phyloP scores from a whole-genome alignment of 2,329 filamentous ascomycete genomes.

The Fusarium sp. region DNA sequence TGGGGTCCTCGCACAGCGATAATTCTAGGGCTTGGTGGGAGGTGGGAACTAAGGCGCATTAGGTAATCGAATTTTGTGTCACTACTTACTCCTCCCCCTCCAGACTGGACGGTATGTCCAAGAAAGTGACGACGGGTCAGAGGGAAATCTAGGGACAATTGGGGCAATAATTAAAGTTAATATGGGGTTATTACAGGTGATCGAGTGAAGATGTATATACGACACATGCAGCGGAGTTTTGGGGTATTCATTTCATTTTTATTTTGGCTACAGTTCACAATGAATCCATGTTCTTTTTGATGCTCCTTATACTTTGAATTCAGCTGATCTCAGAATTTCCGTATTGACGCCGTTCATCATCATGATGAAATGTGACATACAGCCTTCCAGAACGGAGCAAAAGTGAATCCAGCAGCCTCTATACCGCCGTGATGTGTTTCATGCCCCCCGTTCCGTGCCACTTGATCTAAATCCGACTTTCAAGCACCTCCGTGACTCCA shows the following conservation, averaged over 20 bases:
- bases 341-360: conserved; percentile 75
- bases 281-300: conserved; percentile 48
- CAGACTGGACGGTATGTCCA: neutral
- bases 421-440: conserved; percentile 55
- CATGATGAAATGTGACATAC: conserved; percentile 72
- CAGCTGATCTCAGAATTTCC: conserved; percentile 66
- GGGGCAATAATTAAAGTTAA: conserved; percentile 11
- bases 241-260: conserved; percentile 49
- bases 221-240: conserved; percentile 11
- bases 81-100: conserved; percentile 17
- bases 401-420: conserved; percentile 71
- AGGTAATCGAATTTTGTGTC: conserved; percentile 53
- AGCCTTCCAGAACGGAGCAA: conserved; percentile 70
- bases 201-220: neutral
- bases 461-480: conserved; percentile 55
- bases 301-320: conserved; percentile 54
- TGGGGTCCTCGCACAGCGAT: conserved; percentile 55
- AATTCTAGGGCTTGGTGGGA: conserved; percentile 61
- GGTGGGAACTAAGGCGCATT: conserved; percentile 55
- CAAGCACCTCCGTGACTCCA: conserved; percentile 52
- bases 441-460: conserved; percentile 53
- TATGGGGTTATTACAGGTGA: conserved; percentile 3
- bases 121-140: conserved; percentile 20
- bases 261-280: conserved; percentile 51
- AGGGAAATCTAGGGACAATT: conserved; percentile 9